Evolutionary conservation across 2,329 filamentous ascomycete species (phyloP), one percentile per base, ranked within the genome.

Genomic region (Dactylella cylindrospora): DNA sequence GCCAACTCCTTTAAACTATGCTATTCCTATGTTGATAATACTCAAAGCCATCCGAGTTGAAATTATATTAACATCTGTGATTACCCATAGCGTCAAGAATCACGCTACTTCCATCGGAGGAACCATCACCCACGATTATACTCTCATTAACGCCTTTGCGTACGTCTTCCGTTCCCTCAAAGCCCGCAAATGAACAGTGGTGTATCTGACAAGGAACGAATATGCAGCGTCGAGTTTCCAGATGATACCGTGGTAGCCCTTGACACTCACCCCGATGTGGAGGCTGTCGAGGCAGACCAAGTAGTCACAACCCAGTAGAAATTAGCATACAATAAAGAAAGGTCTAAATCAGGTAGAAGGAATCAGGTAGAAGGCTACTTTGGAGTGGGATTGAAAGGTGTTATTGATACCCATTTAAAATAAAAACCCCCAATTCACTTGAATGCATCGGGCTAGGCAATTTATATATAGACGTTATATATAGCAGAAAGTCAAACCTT

Each of bases 101-200:
- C 76, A 84, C 59, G 86, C 84, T 68, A 76, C 73, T 61, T 80
- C 85, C 33, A 82, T 91, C 72, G 91, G 91, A 71, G 91, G 90
- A 72, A 83, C 82, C 74, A 93, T 97, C 76, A 82, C 76, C 51
- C 84, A 93, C 69, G 87, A 93, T 73, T 95, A 88, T 78, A 84
- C 76, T 64, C 75, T 95, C 69, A 90, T 95, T 80, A 94, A 91
- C 77, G 90, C 86, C 57, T 96, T 96, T 77, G 84, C 87, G 91
- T 96, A 83, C 68, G 87, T 78, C 39, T 26, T 20, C 55, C 26
- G 23, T 36, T 25, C n/a, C 32, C 23, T 2, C 20, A 31, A 13
- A 31, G 10, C 10, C 28, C 28, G 10, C 28, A 10, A 31, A 13
- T 13, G 10, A 31, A 31, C 28, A 10, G 28, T 10, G 28, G 13